Base-by-base conservation (phyloP, 345 rosid genomes). In the Bruguiera gymnorhiza region DNA sequence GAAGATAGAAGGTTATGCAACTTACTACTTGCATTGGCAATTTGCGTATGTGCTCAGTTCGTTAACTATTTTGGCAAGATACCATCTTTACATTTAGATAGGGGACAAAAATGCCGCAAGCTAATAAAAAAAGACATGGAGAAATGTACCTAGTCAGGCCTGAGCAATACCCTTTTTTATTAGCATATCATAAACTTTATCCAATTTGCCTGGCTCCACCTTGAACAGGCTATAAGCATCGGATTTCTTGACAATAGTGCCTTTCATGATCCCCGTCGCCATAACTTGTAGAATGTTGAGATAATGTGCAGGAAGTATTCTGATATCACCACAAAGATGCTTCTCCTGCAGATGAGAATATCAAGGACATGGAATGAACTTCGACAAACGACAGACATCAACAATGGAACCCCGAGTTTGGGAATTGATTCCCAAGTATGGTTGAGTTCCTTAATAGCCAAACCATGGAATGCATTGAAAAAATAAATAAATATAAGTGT, bases 281-380 rank as follows among this genome's bases (percentile, higher is more conserved):
- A 95, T 75, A 24, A 72, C 80, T 65, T 92, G 89, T 67, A 88
- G 73, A 93, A 95, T 90, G 50, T 81, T 86, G 52, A 95, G 87
- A 77, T 95, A 95, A 67, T 95, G 97, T 6, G 88, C 65, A 8
- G 97, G 99, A n/a, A 92, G 80, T 71, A 89, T 75, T 78, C 90
- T 86, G 57, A 78, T 81, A 79, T 92, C 97, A 9, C 78, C 50
- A 60, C 99, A 95, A 46, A 92, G 86, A 39, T 26, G 76, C 66
- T 81, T 87, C 82, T 95, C 99, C 97, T 95, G 84, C 84, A 67
- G 16, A 52, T 53, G 26, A 60, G 34, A 60, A 69, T 52, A 60
- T 54, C 54, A 43, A 21, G 61, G 50, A 43, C 50, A 43, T 2
- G 50, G 50, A 15, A 43, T 43, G 50, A 18, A 11, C 18, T 1